Percentiles rank a stretch among this genome's conserved stretches.
Conservation (phyloP, 306 rosid species). For the Pterocarpus macrocarpus region DNA sequence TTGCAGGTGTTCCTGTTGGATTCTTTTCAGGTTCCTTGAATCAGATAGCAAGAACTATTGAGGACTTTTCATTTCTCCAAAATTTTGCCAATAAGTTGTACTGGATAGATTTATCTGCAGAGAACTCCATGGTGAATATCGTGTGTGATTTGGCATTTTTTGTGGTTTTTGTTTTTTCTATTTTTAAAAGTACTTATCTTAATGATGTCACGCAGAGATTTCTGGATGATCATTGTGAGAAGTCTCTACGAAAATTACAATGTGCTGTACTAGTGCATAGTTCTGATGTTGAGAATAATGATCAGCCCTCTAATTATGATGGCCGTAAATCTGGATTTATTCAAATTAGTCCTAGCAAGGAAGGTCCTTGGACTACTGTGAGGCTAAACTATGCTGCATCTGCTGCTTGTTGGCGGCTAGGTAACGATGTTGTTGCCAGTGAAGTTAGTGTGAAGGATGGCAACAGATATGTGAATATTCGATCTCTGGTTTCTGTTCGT, state of each 20-base stretch:
- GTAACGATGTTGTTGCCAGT: conserved; percentile 92
- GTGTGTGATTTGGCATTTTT: neutral
- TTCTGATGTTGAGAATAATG: conserved; percentile 60
- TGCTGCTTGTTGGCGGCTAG: conserved; percentile 98
- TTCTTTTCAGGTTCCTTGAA: conserved; percentile 80
- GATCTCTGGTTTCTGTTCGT: conserved; percentile 87
- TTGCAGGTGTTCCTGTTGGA: conserved; percentile 81
- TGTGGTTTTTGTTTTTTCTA: neutral
- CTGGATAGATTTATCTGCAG: conserved; percentile 71
- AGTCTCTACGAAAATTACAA: conserved; percentile 61
- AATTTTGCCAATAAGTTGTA: conserved; percentile 57
- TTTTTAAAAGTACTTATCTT: conserved; percentile 35
- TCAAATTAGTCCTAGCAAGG: conserved; percentile 94
- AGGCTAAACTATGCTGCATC: conserved; percentile 94
- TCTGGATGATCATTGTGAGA: conserved; percentile 54
- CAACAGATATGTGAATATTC: conserved; percentile 83
- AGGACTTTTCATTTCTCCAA: conserved; percentile 55
- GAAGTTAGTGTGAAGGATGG: conserved; percentile 91
- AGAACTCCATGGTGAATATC: conserved; percentile 59
- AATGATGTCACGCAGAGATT: conserved; percentile 43
- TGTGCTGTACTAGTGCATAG: conserved; percentile 71
- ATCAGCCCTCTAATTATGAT: conserved; percentile 48
- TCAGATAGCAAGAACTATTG: conserved; percentile 65
- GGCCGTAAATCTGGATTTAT: conserved; percentile 78
- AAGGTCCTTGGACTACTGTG: conserved; percentile 98